Percentiles rank a stretch among this genome's conserved stretches.
Conservation (phyloP, 169 alveolate species). For the Plasmodium coatneyi region DNA sequence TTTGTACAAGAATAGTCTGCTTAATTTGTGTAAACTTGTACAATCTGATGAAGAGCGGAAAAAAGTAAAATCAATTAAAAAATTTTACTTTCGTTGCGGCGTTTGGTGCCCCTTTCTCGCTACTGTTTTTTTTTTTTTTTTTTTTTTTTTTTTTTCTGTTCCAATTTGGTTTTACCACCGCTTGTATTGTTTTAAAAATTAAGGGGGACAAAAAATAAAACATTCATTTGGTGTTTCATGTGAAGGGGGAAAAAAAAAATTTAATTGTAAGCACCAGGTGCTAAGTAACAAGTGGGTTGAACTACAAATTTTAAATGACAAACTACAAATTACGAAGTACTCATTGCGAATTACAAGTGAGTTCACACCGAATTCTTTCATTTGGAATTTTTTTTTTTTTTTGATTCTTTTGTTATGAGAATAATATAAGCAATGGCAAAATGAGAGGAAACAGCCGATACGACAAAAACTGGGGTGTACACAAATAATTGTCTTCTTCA, state of each 20-base stretch:
- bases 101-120: too few species aligned
- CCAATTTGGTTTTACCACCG: neutral
- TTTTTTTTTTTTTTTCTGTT: neutral
- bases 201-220: neutral
- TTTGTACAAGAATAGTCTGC: neutral
- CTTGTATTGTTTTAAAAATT: neutral
- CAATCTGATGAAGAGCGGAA: neutral
- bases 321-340: neutral
- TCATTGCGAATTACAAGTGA: neutral
- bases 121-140: too few species aligned
- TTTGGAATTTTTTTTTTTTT: neutral
- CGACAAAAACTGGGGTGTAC: neutral
- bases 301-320: neutral
- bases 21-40: conserved; percentile 5
- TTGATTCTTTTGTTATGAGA: neutral
- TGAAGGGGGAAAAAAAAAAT: neutral
- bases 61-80: neutral
- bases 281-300: neutral
- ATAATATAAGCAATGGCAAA: neutral
- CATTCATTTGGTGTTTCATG: neutral
- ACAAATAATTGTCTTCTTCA: neutral
- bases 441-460: neutral
- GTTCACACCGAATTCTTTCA: neutral
- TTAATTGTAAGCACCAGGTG: neutral
- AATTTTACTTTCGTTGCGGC: neutral